These are phyloP conservation scores for Pythium aphanidermatum DNA, from an alignment of 352 stramenopile species.

Conservation along the genomic window DNA sequence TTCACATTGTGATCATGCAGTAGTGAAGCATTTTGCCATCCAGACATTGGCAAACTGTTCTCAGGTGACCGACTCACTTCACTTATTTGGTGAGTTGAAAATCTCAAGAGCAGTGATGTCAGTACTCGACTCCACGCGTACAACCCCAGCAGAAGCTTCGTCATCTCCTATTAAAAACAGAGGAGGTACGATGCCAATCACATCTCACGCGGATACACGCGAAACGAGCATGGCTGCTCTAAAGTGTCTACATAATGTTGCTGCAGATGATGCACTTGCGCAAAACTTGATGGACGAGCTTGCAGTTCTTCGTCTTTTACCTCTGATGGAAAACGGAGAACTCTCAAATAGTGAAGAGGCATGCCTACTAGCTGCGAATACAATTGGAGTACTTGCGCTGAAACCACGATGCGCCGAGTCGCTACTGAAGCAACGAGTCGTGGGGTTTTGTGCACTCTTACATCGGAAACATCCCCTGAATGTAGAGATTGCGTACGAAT, in stretches of 20 bases:
- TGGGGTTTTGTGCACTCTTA: conserved; percentile 50
- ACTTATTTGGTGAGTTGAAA: conserved; percentile 65
- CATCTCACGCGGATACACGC: conserved; percentile 1
- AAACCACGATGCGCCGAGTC: conserved; percentile 41
- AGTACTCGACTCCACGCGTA: conserved; percentile 34
- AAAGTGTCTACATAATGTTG: conserved; percentile 64
- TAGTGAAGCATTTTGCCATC: conserved; percentile 58
- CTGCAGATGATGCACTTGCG: conserved; percentile 51
- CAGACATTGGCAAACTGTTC: conserved; percentile 75
- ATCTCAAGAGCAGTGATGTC: conserved; percentile 41
- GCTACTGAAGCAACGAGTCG: conserved; percentile 39
- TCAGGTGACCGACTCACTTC: conserved; percentile 59
- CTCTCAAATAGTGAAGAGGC: conserved; percentile 32
- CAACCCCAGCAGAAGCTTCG: not conserved
- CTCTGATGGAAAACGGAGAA: conserved; percentile 38
- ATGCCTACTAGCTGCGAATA: conserved; percentile 32
- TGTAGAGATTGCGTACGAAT: conserved; percentile 33
- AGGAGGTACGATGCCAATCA: no score
- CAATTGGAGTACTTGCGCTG: conserved; percentile 40
- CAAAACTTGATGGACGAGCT: conserved; percentile 50
- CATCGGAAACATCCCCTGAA: conserved; percentile 33
- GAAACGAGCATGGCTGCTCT: conserved; percentile 66
- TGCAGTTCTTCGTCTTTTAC: conserved; percentile 31
- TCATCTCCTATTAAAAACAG: no score
- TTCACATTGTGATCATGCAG: conserved; percentile 38